phyloP scores from a whole-genome alignment of 805 yeast species.

The Lachancea waltii region DNA sequence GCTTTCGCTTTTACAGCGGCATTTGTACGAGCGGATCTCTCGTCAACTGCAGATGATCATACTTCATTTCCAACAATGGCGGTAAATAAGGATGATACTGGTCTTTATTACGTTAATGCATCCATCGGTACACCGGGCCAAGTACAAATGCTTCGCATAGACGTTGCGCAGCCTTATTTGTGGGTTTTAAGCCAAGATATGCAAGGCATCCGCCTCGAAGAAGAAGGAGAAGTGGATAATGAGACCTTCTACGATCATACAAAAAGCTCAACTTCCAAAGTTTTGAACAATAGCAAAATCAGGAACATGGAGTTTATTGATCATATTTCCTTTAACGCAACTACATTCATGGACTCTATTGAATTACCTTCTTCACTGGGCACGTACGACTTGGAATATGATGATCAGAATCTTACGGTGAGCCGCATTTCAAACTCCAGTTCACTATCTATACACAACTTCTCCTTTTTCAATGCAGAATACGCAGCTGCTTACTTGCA shows the following conservation, averaged over 20 bases:
- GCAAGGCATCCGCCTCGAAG: slow-evolving; percentile 8
- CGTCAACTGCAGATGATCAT: neutral
- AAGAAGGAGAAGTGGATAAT: slow-evolving; percentile 7
- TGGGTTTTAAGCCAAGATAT: slow-evolving; percentile 29
- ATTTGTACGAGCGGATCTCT: slow-evolving; percentile 1
- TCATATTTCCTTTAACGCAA: slow-evolving; percentile 18
- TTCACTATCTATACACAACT: slow-evolving; percentile 17
- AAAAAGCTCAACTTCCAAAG: slow-evolving; percentile 17
- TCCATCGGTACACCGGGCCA: slow-evolving; percentile 31
- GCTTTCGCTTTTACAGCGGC: neutral
- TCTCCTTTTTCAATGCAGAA: slow-evolving; percentile 36
- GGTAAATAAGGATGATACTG: slow-evolving; percentile 21
- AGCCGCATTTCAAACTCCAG: slow-evolving; percentile 3
- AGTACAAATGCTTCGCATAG: slow-evolving; percentile 28
- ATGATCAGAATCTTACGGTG: slow-evolving; percentile 1
- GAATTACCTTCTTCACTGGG: slow-evolving; percentile 11
- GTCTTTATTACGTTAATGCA: slow-evolving; percentile 30
- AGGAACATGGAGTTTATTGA: slow-evolving; percentile 24
- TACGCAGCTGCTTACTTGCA: slow-evolving; percentile 28
- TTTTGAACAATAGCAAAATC: slow-evolving; percentile 8
- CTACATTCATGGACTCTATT: slow-evolving; percentile 21
- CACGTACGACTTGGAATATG: neutral
- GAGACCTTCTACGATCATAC: slow-evolving; percentile 13
- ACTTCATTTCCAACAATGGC: slow-evolving; percentile 21
- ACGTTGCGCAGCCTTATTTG: slow-evolving; percentile 35